Evolutionary conservation across 768 basidiomycete species (phyloP).

Genomic region (Mycena crocata): DNA sequence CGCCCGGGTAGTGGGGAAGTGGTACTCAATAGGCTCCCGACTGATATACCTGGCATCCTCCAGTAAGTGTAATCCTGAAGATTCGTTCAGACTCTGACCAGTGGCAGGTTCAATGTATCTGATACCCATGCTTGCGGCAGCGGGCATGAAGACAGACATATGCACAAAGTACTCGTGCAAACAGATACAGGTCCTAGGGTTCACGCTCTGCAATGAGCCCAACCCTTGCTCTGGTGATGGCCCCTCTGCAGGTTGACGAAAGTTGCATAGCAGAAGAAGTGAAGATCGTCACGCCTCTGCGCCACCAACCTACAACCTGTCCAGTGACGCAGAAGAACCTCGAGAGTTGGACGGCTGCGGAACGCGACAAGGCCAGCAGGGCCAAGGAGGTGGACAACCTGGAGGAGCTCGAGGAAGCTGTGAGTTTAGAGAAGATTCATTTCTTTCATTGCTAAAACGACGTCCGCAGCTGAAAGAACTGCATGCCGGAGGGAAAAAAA

Average conservation of each 20-base stretch:
- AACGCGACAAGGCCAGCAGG: neutral
- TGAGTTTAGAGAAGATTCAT: neutral
- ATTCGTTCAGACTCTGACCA: too few species aligned
- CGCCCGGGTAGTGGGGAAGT: neutral
- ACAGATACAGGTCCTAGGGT: neutral
- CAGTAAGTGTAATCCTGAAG: neutral
- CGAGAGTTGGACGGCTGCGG: neutral
- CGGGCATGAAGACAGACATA: neutral
- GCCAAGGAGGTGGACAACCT: neutral
- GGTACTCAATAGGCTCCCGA: neutral
- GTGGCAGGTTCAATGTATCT: neutral
- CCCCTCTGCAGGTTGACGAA: neutral
- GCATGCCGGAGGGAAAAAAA: neutral
- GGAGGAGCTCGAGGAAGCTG: neutral
- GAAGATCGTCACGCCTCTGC: neutral
- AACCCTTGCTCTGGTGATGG: too few species aligned
- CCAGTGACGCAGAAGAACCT: neutral
- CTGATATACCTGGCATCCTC: neutral
- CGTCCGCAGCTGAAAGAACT: neutral
- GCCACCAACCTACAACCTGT: neutral
- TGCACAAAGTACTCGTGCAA: neutral
- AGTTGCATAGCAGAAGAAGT: neutral
- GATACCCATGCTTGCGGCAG: neutral
- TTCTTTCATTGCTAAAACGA: neutral
- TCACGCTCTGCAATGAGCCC: neutral